phyloP scores from a whole-genome alignment of 371 early-diverging fungal species.

The Apophysomyces variabilis region DNA sequence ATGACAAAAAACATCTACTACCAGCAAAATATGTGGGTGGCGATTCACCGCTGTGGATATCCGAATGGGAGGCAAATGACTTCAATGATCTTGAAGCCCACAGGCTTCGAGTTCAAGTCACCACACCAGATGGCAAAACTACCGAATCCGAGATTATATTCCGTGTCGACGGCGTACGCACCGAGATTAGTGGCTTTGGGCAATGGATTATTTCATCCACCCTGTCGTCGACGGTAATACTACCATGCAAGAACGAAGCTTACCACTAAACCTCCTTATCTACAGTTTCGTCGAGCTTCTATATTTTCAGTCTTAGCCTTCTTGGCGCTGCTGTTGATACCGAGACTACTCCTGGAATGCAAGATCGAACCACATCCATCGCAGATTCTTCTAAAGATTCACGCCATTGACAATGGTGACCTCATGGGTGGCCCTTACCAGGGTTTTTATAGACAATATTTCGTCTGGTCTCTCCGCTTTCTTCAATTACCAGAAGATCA shows the following conservation, averaged over 20 bases:
- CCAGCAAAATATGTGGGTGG: slow-evolving; percentile 20
- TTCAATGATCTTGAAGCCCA: slow-evolving; percentile 68
- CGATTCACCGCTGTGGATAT: background rate
- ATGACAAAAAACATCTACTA: slow-evolving; percentile 20
- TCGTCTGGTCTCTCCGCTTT: slow-evolving; percentile 32
- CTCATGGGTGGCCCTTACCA: slow-evolving; percentile 24
- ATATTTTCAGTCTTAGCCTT: slow-evolving; percentile 23
- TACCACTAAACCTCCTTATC: background rate
- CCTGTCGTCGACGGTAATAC: slow-evolving; percentile 52
- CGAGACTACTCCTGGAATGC: slow-evolving; percentile 35
- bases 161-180: slow-evolving; percentile 64
- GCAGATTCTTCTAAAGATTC: slow-evolving; percentile 28
- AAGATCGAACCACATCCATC: slow-evolving; percentile 1
- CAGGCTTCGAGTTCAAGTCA: slow-evolving; percentile 58
- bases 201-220: slow-evolving; percentile 75
- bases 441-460: slow-evolving; percentile 6
- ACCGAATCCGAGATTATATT: slow-evolving; percentile 54
- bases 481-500: slow-evolving; percentile 31
- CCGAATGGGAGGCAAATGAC: slow-evolving; percentile 24
- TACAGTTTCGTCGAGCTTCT: slow-evolving; percentile 27
- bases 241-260: background rate
- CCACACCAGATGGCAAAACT: slow-evolving; percentile 51
- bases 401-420: slow-evolving; percentile 15
- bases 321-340: slow-evolving; percentile 26
- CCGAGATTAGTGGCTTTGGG: slow-evolving; percentile 68